Evolutionary conservation across 2,329 filamentous ascomycete genomes (phyloP), one percentile per base, ranked within the genome.

Genomic region (Colletotrichum graminicola): DNA sequence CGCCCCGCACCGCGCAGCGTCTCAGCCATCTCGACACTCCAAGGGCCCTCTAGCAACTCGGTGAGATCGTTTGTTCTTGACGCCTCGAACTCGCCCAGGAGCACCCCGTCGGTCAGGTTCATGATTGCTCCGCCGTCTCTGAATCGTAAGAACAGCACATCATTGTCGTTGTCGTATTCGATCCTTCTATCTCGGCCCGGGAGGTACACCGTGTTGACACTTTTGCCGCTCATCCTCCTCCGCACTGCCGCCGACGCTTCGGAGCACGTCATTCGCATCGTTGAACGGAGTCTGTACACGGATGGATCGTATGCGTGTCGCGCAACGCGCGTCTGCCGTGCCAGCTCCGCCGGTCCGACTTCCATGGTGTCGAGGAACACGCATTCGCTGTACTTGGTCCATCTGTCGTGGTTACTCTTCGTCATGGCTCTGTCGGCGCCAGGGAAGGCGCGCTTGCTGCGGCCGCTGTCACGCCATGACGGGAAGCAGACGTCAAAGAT

Each of bases 81-180:
- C 21, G 69, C 54, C 18, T 72, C 60, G 26, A 60, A 72, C 34
- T 68, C 68, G 45, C 72, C 72, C 21, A 66, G 49, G 4, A 68
- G 23, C 7, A 67, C 61, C 12, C 68, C 72, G 18, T 68, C 49
- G 11, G 60, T 56, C 21, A 67, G 23, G 43, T 66, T 66, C 32
- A 61, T 62, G 23, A 71, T 26, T 4, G 61, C 70, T 2, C 73
- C 66, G 14, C 59, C 39, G 59, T 77, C 76, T 39, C 74, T 64
- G 56, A 80, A 76, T 5, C 76, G 75, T 14, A 78, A 61, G 60
- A 80, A 76, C 39, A 80, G 62, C 18, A 79, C 75, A 43, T 80
- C 79, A 49, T 59, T 45, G 1, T 62, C 69, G 32, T 74, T 74
- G 51, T 77, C 71, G 57, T 79, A 75, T 1, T 65, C 59, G 21